Conservation (phyloP, 1,284 basidiomycete genomes). For the Chalciporus sp. region DNA sequence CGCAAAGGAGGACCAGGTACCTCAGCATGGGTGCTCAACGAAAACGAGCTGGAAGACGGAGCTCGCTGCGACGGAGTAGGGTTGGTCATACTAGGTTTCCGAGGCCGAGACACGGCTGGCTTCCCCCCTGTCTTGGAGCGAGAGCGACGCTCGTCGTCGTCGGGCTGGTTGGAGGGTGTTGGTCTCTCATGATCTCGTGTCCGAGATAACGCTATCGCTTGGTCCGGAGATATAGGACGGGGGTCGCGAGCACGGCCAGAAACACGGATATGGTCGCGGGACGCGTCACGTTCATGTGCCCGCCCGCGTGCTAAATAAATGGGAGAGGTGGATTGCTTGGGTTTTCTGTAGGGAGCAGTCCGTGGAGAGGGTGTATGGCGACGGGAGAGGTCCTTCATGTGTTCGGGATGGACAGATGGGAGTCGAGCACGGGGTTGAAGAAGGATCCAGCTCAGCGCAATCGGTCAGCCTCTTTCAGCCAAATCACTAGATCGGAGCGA, state of each 20-base stretch:
- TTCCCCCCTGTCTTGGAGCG: conserved; percentile 9
- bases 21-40: conserved; percentile 10
- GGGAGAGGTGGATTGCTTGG: conserved; percentile 11
- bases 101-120: conserved; percentile 1
- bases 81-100: conserved; percentile 1
- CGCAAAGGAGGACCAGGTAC: conserved; percentile 16
- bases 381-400: conserved; percentile 32
- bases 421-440: conserved; percentile 19
- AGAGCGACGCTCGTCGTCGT: conserved; percentile 3
- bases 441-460: conserved; percentile 4
- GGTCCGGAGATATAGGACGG: conserved; percentile 7
- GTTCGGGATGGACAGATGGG: conserved; percentile 6
- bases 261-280: conserved; percentile 3
- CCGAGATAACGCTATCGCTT: not conserved
- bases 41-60: conserved; percentile 1
- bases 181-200: conserved; percentile 3
- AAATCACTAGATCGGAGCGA: not conserved
- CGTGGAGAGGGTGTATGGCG: conserved; percentile 14
- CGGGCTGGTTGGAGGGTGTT: not conserved
- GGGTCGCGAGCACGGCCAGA: not conserved
- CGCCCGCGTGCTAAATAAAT: conserved; percentile 13
- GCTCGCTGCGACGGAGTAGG: conserved; percentile 6
- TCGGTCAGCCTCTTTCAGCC: not conserved
- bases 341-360: conserved; percentile 24
- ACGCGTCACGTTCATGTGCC: conserved; percentile 8